These are phyloP conservation scores for Morella rubra DNA, from an alignment of 306 rosid genomes.

Conservation along the genomic window DNA sequence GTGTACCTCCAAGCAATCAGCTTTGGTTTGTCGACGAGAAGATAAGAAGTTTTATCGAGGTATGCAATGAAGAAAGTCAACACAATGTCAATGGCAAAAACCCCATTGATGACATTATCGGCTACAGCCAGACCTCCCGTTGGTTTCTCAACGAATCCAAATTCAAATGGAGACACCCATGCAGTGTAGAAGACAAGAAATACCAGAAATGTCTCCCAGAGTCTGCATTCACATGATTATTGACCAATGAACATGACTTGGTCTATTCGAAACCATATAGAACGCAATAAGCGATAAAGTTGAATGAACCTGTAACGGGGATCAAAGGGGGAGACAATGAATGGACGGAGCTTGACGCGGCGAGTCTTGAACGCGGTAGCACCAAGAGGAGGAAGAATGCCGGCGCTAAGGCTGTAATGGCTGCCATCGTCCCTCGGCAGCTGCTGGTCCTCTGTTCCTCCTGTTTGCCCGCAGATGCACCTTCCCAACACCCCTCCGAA, in stretches of 20 bases:
- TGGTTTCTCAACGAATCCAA: slow-evolving; percentile 57
- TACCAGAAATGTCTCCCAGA: slow-evolving; percentile 59
- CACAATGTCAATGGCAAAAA: slow-evolving; percentile 59
- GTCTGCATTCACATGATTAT: slow-evolving; percentile 30
- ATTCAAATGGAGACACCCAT: slow-evolving; percentile 78
- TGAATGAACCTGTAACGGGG: slow-evolving; percentile 45
- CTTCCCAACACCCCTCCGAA: slow-evolving; percentile 1
- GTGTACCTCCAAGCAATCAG: slow-evolving; percentile 58
- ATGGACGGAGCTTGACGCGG: slow-evolving; percentile 30
- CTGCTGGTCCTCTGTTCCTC: slow-evolving; percentile 12
- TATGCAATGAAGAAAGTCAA: slow-evolving; percentile 80
- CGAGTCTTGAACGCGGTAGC: slow-evolving; percentile 19
- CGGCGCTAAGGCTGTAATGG: slow-evolving; percentile 56
- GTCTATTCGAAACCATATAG: too few species aligned
- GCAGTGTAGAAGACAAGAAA: slow-evolving; percentile 69
- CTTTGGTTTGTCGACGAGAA: slow-evolving; percentile 43
- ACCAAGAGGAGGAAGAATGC: slow-evolving; percentile 66
- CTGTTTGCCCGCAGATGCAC: background rate
- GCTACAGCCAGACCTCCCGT: slow-evolving; percentile 24
- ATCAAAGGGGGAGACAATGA: slow-evolving; percentile 46
- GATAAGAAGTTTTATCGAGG: slow-evolving; percentile 53
- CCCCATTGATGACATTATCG: slow-evolving; percentile 60
- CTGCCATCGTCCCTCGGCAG: slow-evolving; percentile 46
- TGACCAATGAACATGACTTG: too few species aligned
- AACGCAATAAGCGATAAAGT: background rate